These are phyloP conservation scores for Sanghuangporus baumii DNA, from an alignment of 1,284 basidiomycete species.

Conservation along the genomic window DNA sequence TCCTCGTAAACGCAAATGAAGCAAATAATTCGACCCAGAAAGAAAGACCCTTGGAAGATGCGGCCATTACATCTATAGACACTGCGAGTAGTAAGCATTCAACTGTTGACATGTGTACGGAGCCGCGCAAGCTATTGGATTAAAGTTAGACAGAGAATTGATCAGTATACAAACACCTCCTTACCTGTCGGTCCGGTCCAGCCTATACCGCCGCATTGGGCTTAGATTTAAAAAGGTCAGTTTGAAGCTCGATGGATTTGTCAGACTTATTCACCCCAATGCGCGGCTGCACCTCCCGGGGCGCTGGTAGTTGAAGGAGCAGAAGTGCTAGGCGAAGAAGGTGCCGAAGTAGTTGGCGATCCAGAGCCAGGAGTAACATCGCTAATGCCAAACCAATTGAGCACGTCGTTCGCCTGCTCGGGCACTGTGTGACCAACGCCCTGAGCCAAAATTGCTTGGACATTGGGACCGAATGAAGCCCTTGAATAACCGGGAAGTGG, in stretches of 20 bases:
- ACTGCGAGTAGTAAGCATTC: not conserved
- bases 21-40: not conserved
- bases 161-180: not conserved
- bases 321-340: not conserved
- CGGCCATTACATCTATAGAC: not conserved
- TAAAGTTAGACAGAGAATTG: not conserved
- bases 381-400: slow-evolving; percentile 35
- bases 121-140: not conserved
- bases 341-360: not conserved
- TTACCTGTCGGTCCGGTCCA: not conserved
- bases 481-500: slow-evolving; percentile 38
- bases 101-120: not conserved
- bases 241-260: not conserved
- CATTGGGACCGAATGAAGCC: slow-evolving; percentile 39
- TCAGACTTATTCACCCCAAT: not conserved
- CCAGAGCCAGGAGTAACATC: not conserved
- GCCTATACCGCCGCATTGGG: not conserved
- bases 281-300: not conserved
- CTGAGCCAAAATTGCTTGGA: slow-evolving; percentile 38
- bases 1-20: no score
- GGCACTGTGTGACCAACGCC: slow-evolving; percentile 43
- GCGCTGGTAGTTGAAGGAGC: not conserved
- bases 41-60: not conserved
- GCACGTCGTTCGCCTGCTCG: slow-evolving; percentile 32
- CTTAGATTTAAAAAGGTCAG: not conserved